phyloP scores from a whole-genome alignment of 192 early-diverging fungal genomes.

The Diversispora epigaea region DNA sequence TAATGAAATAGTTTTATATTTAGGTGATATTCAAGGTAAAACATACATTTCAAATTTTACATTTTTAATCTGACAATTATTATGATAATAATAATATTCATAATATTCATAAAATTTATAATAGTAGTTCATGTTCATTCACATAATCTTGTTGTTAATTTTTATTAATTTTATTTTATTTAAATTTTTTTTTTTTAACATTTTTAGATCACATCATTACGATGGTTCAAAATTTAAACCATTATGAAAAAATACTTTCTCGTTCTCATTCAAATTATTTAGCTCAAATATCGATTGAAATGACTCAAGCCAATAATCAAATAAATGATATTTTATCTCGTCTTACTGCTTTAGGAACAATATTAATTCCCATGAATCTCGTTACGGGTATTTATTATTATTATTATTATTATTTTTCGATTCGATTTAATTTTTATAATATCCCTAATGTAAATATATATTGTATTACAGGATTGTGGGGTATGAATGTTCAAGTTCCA shows the following conservation, averaged over 20 bases:
- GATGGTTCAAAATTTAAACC: conserved; percentile 74
- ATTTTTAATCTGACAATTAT: too few relatives aligned
- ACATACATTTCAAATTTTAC: not conserved
- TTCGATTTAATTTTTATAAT: not conserved
- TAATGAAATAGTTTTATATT: conserved; percentile 68
- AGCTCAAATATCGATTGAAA: conserved; percentile 75
- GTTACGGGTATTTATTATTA: conserved; percentile 43
- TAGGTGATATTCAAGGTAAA: conserved; percentile 72
- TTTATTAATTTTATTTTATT: not conserved
- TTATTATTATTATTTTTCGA: too few relatives aligned
- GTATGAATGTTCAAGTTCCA: conserved; percentile 71
- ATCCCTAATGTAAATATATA: not conserved
- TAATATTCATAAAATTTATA: not conserved
- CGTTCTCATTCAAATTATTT: conserved; percentile 74
- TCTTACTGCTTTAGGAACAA: conserved; percentile 52
- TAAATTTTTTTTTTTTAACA: not conserved
- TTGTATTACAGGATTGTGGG: conserved; percentile 47
- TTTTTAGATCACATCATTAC: conserved; percentile 69
- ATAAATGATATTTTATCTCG: conserved; percentile 54
- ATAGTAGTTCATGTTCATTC: too few relatives aligned
- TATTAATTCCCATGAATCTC: conserved; percentile 62
- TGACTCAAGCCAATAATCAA: conserved; percentile 58
- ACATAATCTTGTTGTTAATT: too few relatives aligned
- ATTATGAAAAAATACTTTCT: conserved; percentile 71
- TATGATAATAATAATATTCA: not conserved